Base-by-base conservation (phyloP, 2,329 filamentous ascomycete genomes). In the Colletotrichum sublineola region DNA sequence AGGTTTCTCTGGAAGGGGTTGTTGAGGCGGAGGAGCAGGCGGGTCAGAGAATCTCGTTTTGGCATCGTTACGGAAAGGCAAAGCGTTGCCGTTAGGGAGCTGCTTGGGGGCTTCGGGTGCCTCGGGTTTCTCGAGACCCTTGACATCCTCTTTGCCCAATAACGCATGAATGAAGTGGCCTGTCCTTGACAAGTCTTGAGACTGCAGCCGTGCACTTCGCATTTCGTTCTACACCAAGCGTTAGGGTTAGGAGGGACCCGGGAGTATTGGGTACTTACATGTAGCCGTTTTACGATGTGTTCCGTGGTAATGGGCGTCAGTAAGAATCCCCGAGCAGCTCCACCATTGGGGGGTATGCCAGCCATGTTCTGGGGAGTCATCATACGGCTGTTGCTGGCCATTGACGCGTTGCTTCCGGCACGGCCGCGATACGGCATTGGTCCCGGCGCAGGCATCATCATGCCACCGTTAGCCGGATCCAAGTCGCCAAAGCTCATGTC, bases 401-500 rank as follows among this genome's bases (percentile, higher is more conserved):
- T 87, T 2, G 90, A 90, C n/a, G 87, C 85, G 77, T 92, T 91
- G 77, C 90, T 94, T 53, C 90, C 89, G 18, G 89, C 88, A 78
- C 94, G 89, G 11, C 92, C 92, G 73, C 94, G 89, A 78, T 92
- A 88, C 71, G 93, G 91, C 73, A 92, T 87, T 48, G 91, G 89
- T 58, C 92, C 91, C 63, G 90, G 88, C 6, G 91, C 88, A 7
- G 90, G 89, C 74, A 93, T 90, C 82, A 96, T 89, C 82, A 95
- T 89, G 42, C 89, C 89, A 72, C 90, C 90, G 74, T 94, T 93
- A 33, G 93, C 90, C 5, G 94, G 93, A 79, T 98, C 95, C 40
- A 98, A 86, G 77, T 98, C 96, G 58, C 94, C 94, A 84, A 97
- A 97, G 78, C 93, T 97, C 84, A 98, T 91, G 79, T 97, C 95